A percentile compares a stretch with the other conserved stretches of the same genome.
Conservation (phyloP, 2,329 filamentous ascomycete genomes). For the Xylaria sp. region DNA sequence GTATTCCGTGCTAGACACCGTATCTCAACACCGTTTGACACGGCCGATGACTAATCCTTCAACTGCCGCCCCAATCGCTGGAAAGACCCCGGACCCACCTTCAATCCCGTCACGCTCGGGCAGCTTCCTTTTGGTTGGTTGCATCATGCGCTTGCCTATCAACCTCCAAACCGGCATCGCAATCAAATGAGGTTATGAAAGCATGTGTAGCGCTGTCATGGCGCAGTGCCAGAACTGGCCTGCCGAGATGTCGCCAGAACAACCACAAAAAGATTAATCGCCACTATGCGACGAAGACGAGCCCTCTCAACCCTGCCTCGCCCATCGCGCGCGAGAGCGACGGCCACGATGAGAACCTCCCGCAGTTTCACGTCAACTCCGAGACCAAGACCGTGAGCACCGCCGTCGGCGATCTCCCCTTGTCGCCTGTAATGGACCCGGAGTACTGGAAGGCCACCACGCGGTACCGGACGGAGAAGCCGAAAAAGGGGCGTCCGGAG, state of each 20-base stretch:
- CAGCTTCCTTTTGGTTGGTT: too few species aligned
- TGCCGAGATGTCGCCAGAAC: neutral
- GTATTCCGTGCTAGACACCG: too few species aligned
- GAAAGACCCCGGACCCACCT: too few species aligned
- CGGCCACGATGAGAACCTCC: slow-evolving; percentile 18
- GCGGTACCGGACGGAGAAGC: slow-evolving; percentile 39
- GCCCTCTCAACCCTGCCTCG: slow-evolving; percentile 17
- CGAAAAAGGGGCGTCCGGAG: slow-evolving; percentile 31
- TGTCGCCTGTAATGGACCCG: slow-evolving; percentile 52
- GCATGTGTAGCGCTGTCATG: slow-evolving; percentile 27
- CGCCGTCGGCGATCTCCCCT: slow-evolving; percentile 42
- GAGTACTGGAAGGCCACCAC: slow-evolving; percentile 42
- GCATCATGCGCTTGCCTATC: too few species aligned
- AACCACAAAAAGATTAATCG: slow-evolving; percentile 9
- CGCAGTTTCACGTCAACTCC: slow-evolving; percentile 35
- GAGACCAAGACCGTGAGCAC: slow-evolving; percentile 42
- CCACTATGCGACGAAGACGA: slow-evolving; percentile 15
- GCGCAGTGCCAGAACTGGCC: slow-evolving; percentile 23
- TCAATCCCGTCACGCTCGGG: too few species aligned
- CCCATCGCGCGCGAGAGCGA: slow-evolving; percentile 13
- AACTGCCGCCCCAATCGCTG: too few species aligned
- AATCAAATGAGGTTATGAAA: slow-evolving; percentile 31
- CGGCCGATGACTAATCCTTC: too few species aligned
- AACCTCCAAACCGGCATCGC: neutral
- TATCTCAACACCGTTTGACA: too few species aligned